Evolutionary conservation across 805 yeast species (phyloP), one percentile per base, ranked within the genome.

Genomic region (Candida tammaniensis): DNA sequence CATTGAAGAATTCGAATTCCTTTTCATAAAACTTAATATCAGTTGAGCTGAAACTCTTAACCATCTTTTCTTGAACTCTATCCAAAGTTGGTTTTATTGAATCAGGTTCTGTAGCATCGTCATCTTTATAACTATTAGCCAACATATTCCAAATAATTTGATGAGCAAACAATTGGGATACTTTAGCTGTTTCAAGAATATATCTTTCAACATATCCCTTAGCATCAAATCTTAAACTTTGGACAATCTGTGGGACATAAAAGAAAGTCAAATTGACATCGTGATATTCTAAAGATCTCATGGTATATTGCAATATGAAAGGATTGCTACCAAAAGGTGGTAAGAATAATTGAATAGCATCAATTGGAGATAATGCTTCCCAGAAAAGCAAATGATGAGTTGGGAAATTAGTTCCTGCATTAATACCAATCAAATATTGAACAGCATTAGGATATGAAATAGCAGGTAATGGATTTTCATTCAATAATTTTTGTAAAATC

Each of bases 61-160:
- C 70, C 84, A 93, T 82, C 27, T 68, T 61, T 7, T 64, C 64
- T 44, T 83, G 79, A 20, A 91, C 85, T 27, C 67, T 68, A 54
- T 91, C 97, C 44, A 93, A 68, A 2, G 70, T 70, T 1, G 97
- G 96, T 57, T 91, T 91, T 51, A 91, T 67, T 1, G 75, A 68
- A 59, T 89, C 96, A 4, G 94, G 93, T 6, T 75, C 70, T 0
- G 78, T 68, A 0, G 87, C 81, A 7, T 91, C 96, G 48, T 91
- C 98, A 54, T 86, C 97, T 47, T 82, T 83, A 59, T 76, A 93
- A 42, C 88, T 78, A 54, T 94, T 93, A 1, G 99, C 98, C 51
- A 83, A 61, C 85, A 93, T 87, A 52, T 93, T 93, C 99, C 99
- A 93, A 36, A 93, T 87, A 45, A 93, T 89, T 60, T 93, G 99